phyloP scores from a whole-genome alignment of 371 early-diverging fungal species.

The Zychaea mexicana region DNA sequence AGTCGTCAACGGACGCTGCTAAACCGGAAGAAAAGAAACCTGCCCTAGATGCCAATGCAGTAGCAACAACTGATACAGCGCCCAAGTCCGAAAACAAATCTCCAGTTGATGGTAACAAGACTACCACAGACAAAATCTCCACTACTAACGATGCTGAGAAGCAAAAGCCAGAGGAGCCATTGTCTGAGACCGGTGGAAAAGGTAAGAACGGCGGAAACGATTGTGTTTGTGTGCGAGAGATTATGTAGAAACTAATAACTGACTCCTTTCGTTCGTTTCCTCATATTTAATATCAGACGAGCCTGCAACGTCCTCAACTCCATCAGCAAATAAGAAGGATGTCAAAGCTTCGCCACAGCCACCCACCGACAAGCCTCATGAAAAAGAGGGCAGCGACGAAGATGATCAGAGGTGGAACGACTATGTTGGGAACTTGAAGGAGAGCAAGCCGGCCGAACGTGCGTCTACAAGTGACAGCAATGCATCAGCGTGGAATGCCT shows the following conservation, averaged over 20 bases:
- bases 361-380: background rate
- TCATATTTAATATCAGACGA: too few species aligned
- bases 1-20: background rate
- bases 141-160: too few species aligned
- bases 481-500: slow-evolving; percentile 15
- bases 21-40: slow-evolving; percentile 3
- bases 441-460: background rate
- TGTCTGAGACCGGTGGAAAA: too few species aligned
- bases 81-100: background rate
- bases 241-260: too few species aligned
- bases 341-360: background rate
- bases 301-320: too few species aligned
- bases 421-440: slow-evolving; percentile 8
- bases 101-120: too few species aligned
- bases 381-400: slow-evolving; percentile 6
- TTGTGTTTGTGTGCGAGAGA: too few species aligned
- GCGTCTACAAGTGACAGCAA: background rate
- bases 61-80: too few species aligned
- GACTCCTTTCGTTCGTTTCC: too few species aligned
- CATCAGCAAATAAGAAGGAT: background rate
- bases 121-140: too few species aligned
- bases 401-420: slow-evolving; percentile 10
- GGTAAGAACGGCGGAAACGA: too few species aligned
- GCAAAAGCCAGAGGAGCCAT: too few species aligned
- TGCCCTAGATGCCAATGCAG: background rate